Evolutionary conservation across 2,329 filamentous ascomycete species (phyloP), one percentile per base, ranked within the genome.

Genomic region (Paraphaeosphaeria minitans): DNA sequence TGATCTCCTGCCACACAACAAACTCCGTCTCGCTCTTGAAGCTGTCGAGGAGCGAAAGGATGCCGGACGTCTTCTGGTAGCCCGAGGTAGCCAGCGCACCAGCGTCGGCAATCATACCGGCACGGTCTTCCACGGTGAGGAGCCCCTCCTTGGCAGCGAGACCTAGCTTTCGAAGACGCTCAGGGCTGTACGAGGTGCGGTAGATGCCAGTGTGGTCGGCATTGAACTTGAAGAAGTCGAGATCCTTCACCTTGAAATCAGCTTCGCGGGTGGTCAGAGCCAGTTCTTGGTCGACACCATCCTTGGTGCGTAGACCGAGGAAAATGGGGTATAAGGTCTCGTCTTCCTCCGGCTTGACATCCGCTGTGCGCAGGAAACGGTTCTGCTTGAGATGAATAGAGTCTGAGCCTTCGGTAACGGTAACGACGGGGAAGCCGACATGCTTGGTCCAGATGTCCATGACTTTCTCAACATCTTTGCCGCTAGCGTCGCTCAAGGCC

Each of bases 371-470:
- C 62, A 98, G 82, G 84, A 97, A 97, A 53, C 94, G 91, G 79
- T 97, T 97, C 79, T 98, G 94, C 83, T 95, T 95, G 65, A 98
- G 83, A 62, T 89, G 89, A 70, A 97, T 93, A 21, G 88, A 88
- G 60, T 86, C 89, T 49, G 88, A 84, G 27, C 83, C 81, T 76
- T 94, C 91, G 0, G 90, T 91, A 29, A 98, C 93, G 8, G 89
- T 90, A 47, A 98, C 85, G 41, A 98, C 93, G 0, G 94, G 94
- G 79, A 90, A 97, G 53, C 94, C 94, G 57, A 98, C 90, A 70
- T 97, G 90, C 84, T 97, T 97, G 53, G 94, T 98, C 94, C 94
- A 98, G 65, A 94, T 92, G 55, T 93, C 89, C 89, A 97, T 97
- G 57, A 97, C 90, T 61, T 91, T 86, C 70, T 92, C 88, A 16